Evolutionary conservation across 345 rosid genomes (phyloP).

Genomic region (Camelina laxa): DNA sequence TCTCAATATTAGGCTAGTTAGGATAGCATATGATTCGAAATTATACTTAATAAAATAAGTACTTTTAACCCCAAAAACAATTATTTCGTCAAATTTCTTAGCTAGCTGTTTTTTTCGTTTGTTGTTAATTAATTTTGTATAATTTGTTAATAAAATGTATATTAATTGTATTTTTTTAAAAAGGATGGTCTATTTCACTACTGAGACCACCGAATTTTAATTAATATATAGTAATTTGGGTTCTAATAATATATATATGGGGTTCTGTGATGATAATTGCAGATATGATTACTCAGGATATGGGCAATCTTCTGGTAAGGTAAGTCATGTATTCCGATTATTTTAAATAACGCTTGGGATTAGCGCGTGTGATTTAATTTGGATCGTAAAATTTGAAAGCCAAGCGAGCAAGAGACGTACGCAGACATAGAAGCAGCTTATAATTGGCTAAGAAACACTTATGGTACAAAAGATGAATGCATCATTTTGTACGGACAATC

Average conservation of each 20-base stretch:
- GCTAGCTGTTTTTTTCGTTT: not conserved
- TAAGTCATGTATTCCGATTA: slow-evolving; percentile 38
- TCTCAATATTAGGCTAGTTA: not conserved
- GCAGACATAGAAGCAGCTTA: slow-evolving; percentile 88
- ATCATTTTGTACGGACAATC: slow-evolving; percentile 84
- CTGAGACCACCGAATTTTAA: not conserved
- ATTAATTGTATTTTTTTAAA: not conserved
- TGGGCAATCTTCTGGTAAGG: slow-evolving; percentile 93
- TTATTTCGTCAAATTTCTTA: not conserved
- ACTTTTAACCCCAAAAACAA: not conserved
- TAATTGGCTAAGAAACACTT: slow-evolving; percentile 66
- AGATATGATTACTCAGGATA: slow-evolving; percentile 95
- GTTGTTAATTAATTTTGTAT: not conserved
- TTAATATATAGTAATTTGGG: too few species aligned
- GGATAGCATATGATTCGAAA: slow-evolving; percentile 3
- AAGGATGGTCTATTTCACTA: not conserved
- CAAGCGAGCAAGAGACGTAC: slow-evolving; percentile 89
- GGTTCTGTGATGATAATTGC: slow-evolving; percentile 31
- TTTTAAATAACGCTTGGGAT: not conserved
- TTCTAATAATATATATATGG: not conserved
- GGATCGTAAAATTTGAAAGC: slow-evolving; percentile 44
- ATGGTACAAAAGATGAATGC: slow-evolving; percentile 72
- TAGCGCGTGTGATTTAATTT: slow-evolving; percentile 3
- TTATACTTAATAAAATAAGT: not conserved
- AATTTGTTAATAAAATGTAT: not conserved